A percentile compares a stretch with the other conserved stretches of the same genome.
These are phyloP conservation scores for Monosporascus ibericus DNA, from an alignment of 2,329 filamentous ascomycete genomes.

Conservation along the genomic window DNA sequence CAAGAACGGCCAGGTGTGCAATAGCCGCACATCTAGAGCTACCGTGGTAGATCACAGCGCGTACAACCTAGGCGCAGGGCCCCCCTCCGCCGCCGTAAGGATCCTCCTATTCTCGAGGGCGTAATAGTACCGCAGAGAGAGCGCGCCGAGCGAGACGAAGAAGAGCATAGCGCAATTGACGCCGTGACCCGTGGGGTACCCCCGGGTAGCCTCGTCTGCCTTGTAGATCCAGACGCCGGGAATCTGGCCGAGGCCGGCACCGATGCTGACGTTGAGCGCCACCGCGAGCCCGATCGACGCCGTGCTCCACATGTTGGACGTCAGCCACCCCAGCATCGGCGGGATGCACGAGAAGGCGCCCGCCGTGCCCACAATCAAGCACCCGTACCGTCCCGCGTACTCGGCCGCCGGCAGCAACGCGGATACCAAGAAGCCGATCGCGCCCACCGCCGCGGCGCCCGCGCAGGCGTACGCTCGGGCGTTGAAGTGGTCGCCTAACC, in stretches of 20 bases:
- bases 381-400: slow-evolving; percentile 59
- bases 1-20: no score
- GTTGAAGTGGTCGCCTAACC: slow-evolving; percentile 58
- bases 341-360: slow-evolving; percentile 66
- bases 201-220: slow-evolving; percentile 48
- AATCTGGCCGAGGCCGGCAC: slow-evolving; percentile 64
- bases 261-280: slow-evolving; percentile 62
- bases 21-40: background rate
- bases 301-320: slow-evolving; percentile 60
- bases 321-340: slow-evolving; percentile 64
- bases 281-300: slow-evolving; percentile 62
- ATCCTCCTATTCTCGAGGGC: slow-evolving; percentile 37
- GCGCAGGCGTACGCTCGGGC: slow-evolving; percentile 42
- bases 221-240: slow-evolving; percentile 71
- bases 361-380: slow-evolving; percentile 60
- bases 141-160: slow-evolving; percentile 20
- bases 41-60: slow-evolving; percentile 22
- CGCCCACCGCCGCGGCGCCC: slow-evolving; percentile 36
- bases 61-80: slow-evolving; percentile 31
- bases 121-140: slow-evolving; percentile 48
- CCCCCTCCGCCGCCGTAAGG: slow-evolving; percentile 24
- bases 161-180: slow-evolving; percentile 41
- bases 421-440: slow-evolving; percentile 51
- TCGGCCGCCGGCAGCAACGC: slow-evolving; percentile 55
- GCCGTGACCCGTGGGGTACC: slow-evolving; percentile 64